Conservation (phyloP, 208 protist genomes). For the Porcisia deanei region DNA sequence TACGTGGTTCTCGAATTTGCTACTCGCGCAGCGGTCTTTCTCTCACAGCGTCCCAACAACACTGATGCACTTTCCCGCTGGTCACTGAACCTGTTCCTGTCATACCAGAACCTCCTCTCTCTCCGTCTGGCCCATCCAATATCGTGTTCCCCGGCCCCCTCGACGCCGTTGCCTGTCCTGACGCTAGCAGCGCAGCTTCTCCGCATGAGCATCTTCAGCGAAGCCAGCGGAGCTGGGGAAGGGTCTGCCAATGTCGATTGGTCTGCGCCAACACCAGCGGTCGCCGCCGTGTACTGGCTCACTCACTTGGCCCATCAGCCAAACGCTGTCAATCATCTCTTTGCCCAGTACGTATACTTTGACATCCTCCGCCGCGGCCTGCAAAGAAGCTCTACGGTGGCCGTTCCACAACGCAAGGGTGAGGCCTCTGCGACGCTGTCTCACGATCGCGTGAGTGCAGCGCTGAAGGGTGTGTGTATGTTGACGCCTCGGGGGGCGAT, state of each 20-base stretch:
- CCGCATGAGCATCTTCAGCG: background rate
- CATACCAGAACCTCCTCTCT: constrained; percentile 15
- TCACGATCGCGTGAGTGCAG: background rate
- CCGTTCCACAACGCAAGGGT: background rate
- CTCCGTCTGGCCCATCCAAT: background rate
- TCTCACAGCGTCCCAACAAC: background rate
- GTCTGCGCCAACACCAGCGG: background rate
- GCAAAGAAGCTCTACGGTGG: background rate
- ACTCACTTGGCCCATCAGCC: constrained; percentile 7
- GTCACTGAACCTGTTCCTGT: constrained; percentile 8
- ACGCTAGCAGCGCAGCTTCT: constrained; percentile 8
- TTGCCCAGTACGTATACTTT: constrained; percentile 15
- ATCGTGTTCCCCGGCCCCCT: background rate
- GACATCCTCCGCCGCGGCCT: constrained; percentile 5
- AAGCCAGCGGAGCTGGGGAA: background rate
- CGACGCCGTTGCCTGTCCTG: background rate
- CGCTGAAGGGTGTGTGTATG: background rate
- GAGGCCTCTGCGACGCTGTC: background rate
- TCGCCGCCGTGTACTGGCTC: constrained; percentile 9
- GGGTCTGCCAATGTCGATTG: background rate
- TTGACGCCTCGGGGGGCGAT: constrained; percentile 9
- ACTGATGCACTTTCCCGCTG: background rate
- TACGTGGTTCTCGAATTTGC: constrained; percentile 8
- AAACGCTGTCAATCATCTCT: constrained; percentile 9
- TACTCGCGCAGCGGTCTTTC: constrained; percentile 2